phyloP scores from a whole-genome alignment of 306 rosid species.

The Lablab purpureus region DNA sequence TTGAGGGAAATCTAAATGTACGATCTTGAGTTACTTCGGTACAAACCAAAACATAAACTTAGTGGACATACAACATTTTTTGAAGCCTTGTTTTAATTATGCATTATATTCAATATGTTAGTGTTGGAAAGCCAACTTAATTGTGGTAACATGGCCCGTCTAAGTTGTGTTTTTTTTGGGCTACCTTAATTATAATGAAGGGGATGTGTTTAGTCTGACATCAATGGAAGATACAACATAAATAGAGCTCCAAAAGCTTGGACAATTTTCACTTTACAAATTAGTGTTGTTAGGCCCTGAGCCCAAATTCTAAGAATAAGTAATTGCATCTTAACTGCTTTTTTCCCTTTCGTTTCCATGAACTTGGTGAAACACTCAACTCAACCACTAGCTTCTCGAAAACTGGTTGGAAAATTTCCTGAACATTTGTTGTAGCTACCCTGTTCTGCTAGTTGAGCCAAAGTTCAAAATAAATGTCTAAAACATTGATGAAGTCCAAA shows the following conservation, averaged over 20 bases:
- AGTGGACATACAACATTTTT: background rate
- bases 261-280: background rate
- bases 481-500: background rate
- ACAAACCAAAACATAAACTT: background rate
- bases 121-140: too few relatives aligned
- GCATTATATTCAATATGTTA: background rate
- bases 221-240: too few relatives aligned
- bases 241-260: too few relatives aligned
- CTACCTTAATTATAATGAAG: too few relatives aligned
- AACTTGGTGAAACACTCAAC: background rate
- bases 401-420: background rate
- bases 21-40: conserved; percentile 2
- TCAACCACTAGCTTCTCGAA: background rate
- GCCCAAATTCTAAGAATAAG: background rate
- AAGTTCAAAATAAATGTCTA: conserved; percentile 13
- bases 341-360: background rate
- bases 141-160: too few relatives aligned
- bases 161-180: too few relatives aligned
- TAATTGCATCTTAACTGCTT: background rate
- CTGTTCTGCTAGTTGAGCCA: conserved; percentile 18
- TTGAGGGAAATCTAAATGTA: conserved; percentile 1
- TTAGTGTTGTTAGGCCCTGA: background rate
- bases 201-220: too few relatives aligned
- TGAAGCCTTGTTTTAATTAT: background rate
- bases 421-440: background rate